Percentiles rank a stretch among this genome's conserved stretches.
phyloP scores from a whole-genome alignment of 2,329 filamentous ascomycete genomes.

The Penicillium olsonii region DNA sequence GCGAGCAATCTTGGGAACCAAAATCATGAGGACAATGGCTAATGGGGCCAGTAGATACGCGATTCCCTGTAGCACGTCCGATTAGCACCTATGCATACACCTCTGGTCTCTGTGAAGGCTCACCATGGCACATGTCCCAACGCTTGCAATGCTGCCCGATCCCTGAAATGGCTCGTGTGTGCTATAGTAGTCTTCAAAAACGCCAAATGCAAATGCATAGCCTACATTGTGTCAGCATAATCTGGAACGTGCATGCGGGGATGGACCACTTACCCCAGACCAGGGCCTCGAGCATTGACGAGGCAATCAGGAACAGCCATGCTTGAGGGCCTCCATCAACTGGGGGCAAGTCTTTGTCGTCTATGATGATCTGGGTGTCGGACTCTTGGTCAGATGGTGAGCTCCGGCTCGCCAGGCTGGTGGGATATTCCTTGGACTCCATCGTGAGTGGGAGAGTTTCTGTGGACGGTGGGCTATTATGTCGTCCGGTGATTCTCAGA shows the following conservation, averaged over 20 bases:
- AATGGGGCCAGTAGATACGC: slow-evolving; percentile 29
- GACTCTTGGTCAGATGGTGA: slow-evolving; percentile 8
- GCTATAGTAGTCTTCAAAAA: slow-evolving; percentile 71
- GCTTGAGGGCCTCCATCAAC: slow-evolving; percentile 22
- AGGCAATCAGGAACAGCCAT: slow-evolving; percentile 25
- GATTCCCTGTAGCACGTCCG: slow-evolving; percentile 24
- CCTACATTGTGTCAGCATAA: slow-evolving; percentile 45
- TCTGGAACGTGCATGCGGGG: background rate
- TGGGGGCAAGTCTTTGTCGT: slow-evolving; percentile 12
- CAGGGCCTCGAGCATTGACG: slow-evolving; percentile 23
- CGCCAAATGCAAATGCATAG: slow-evolving; percentile 68
- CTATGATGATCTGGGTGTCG: background rate
- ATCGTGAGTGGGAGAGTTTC: background rate
- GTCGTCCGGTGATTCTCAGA: background rate
- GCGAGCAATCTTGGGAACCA: slow-evolving; percentile 33
- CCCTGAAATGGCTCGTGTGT: slow-evolving; percentile 57
- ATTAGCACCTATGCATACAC: background rate
- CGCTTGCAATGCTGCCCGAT: slow-evolving; percentile 56
- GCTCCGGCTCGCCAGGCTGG: slow-evolving; percentile 9
- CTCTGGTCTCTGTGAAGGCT: background rate
- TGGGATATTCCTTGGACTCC: slow-evolving; percentile 12
- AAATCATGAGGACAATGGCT: slow-evolving; percentile 30
- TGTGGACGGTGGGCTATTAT: too few relatives aligned
- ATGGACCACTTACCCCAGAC: slow-evolving; percentile 21
- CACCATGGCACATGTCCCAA: slow-evolving; percentile 65